phyloP scores from a whole-genome alignment of 2,329 filamentous ascomycete species.

The Moelleriella libera region DNA sequence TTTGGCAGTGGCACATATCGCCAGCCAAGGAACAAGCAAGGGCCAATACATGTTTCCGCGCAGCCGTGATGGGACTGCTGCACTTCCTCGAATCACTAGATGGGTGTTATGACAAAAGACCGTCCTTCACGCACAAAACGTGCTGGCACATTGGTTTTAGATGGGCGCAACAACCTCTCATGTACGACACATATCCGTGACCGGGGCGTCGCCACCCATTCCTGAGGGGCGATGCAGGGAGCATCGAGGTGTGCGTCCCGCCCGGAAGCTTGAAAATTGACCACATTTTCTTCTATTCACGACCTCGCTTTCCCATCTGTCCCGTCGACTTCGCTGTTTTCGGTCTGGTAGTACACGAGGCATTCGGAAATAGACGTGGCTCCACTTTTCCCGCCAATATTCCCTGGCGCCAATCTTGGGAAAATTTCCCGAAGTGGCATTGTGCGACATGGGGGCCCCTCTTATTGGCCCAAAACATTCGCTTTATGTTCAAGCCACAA shows the following conservation, averaged over 20 bases:
- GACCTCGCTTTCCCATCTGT: not conserved
- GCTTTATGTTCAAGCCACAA: not conserved
- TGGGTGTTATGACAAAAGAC: not conserved
- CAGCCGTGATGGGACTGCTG: not conserved
- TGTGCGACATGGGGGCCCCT: not conserved
- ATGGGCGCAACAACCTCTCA: not conserved
- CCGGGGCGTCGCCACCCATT: not conserved
- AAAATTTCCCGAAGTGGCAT: not conserved
- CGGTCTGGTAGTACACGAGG: not conserved
- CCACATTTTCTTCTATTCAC: not conserved
- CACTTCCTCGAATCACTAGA: not conserved
- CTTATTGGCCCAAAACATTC: not conserved
- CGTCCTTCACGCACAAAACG: not conserved
- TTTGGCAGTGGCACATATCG: not conserved
- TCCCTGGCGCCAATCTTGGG: not conserved
- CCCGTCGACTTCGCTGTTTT: not conserved
- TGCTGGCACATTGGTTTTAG: not conserved
- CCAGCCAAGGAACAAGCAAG: not conserved
- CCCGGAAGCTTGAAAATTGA: not conserved
- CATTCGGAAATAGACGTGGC: not conserved
- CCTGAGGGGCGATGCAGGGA: not conserved
- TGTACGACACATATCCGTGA: not conserved
- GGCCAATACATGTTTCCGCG: not conserved
- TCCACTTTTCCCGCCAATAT: not conserved
- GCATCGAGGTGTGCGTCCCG: not conserved